Conservation (phyloP, 1,284 basidiomycete species). For the Fomitopsis betulina region DNA sequence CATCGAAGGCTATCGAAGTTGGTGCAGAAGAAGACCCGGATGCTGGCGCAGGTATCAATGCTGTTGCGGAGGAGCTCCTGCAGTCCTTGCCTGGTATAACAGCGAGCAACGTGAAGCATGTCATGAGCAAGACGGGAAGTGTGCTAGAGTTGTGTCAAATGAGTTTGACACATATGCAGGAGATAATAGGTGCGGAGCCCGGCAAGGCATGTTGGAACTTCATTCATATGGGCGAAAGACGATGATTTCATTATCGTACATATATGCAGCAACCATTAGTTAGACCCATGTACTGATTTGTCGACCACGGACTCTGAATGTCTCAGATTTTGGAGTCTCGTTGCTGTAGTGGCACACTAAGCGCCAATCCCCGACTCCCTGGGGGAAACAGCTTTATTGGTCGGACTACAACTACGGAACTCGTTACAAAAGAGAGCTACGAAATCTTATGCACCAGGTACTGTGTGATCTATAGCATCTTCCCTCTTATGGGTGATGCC, state of each 20-base stretch:
- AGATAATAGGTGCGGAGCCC: slow-evolving; percentile 78
- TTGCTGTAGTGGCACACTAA: too few species aligned
- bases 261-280: too few species aligned
- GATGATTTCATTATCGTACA: background rate
- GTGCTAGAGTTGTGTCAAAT: slow-evolving; percentile 77
- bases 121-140: slow-evolving; percentile 77
- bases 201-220: slow-evolving; percentile 81
- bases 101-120: slow-evolving; percentile 81
- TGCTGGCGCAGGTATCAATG: slow-evolving; percentile 63
- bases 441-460: too few species aligned
- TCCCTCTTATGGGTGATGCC: too few species aligned
- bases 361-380: too few species aligned
- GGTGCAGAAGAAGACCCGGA: slow-evolving; percentile 76
- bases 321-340: too few species aligned
- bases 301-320: too few species aligned
- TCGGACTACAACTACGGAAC: too few species aligned
- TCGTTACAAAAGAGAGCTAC: too few species aligned
- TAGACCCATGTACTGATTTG: too few species aligned
- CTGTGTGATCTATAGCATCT: too few species aligned
- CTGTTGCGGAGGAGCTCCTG: slow-evolving; percentile 72
- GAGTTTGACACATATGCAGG: slow-evolving; percentile 58
- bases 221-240: slow-evolving; percentile 64
- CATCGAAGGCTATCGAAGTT: slow-evolving; percentile 66
- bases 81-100: slow-evolving; percentile 75
- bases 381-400: too few species aligned